phyloP scores from a whole-genome alignment of 2,329 filamentous ascomycete genomes.

The Colletotrichum sp. region DNA sequence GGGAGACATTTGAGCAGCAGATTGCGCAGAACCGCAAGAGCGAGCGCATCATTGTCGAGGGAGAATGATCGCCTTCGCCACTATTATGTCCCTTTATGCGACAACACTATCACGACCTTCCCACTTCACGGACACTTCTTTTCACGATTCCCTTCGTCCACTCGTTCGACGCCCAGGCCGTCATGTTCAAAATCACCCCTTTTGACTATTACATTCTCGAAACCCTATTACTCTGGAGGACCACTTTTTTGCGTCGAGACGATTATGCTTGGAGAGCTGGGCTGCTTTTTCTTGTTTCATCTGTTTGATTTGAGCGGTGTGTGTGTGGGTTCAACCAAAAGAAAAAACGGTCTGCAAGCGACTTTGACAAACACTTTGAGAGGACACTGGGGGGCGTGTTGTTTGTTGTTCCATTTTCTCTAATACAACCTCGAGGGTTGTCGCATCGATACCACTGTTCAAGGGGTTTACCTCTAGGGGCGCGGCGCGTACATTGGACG shows the following conservation, averaged over 20 bases:
- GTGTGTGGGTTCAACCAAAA: neutral
- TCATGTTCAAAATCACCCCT: neutral
- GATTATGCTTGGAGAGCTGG: slow-evolving; percentile 5
- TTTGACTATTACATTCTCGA: neutral
- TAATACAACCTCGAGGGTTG: slow-evolving; percentile 3
- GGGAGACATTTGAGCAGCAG: slow-evolving; percentile 33
- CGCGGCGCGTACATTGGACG: slow-evolving; percentile 1
- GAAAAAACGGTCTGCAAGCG: neutral
- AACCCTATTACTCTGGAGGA: slow-evolving; percentile 4
- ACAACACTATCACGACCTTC: neutral
- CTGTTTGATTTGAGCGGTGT: neutral
- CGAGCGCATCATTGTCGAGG: slow-evolving; percentile 58
- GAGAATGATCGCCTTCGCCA: slow-evolving; percentile 27
- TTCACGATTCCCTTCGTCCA: neutral
- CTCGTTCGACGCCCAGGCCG: neutral
- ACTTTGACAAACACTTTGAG: neutral
- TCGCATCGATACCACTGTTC: slow-evolving; percentile 12
- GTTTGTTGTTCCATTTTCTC: neutral
- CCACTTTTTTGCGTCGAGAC: neutral
- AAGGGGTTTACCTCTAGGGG: neutral
- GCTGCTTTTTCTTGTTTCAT: neutral
- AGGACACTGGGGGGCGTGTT: neutral
- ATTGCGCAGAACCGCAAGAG: slow-evolving; percentile 53
- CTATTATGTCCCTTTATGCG: neutral
- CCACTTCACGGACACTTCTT: neutral